Base-by-base conservation (phyloP, 768 basidiomycete species). In the Mycena sanguinolenta region DNA sequence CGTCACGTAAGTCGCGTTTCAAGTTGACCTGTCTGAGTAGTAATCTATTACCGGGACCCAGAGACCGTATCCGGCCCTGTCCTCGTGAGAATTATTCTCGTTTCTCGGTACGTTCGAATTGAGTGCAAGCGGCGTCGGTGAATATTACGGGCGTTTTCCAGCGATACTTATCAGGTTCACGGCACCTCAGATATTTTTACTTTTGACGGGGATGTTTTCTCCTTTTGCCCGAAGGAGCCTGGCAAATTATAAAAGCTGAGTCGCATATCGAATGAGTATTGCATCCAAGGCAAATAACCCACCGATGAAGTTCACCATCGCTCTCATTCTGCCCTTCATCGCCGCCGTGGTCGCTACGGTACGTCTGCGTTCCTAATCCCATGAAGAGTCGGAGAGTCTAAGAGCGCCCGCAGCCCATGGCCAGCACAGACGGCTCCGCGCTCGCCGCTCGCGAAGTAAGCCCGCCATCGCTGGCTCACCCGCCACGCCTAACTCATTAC, bases 231-330 rank as follows among this genome's bases (percentile, higher is more conserved):
- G n/a, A n/a, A n/a, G 32, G 54, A 30, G 54, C 30, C 30, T 32
- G 32, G 21, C 32, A 55, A 21, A 28, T 28, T 55, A 55, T 55
- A 55, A 55, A 55, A 55, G 32, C 32, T n/a, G 32, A 55, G 54
- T 34, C 54, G 16, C 32, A 28, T 16, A 27, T 54, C n/a, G n/a
- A n/a, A n/a, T n/a, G n/a, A n/a, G n/a, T n/a, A n/a, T n/a, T n/a
- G n/a, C n/a, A n/a, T n/a, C n/a, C n/a, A n/a, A n/a, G n/a, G n/a
- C n/a, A n/a, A n/a, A n/a, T n/a, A n/a, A n/a, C n/a, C n/a, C n/a
- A 55, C 54, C 32, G 27, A 55, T 55, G 54, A 55, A 55, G 54
- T 55, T 55, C 54, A 55, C 54, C 17, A 32, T 55, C 54, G 54
- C 54, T 34, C 17, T 55, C 54, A 21, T 55, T 21, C 32, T 55